Evolutionary conservation across 2,329 filamentous ascomycete species (phyloP).

Genomic region (Colletotrichum paranaense): DNA sequence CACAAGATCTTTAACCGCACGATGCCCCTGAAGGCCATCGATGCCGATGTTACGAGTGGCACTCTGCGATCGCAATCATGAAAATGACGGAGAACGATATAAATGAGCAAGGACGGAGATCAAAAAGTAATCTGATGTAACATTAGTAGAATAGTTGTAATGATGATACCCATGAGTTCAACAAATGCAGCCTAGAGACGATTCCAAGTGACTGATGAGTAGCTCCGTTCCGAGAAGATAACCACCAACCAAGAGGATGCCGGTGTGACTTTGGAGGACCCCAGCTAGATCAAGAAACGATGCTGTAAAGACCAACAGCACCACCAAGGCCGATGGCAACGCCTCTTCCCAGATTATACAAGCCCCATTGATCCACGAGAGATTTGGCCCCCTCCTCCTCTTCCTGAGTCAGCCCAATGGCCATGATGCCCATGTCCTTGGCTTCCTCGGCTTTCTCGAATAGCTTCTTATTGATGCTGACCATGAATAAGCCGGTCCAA

Average conservation of each 20-base stretch:
- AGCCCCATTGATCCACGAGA: slow-evolving; percentile 66
- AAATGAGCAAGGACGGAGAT: neutral
- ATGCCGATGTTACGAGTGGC: slow-evolving; percentile 47
- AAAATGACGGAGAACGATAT: neutral
- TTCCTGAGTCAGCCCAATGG: slow-evolving; percentile 49
- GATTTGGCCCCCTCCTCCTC: slow-evolving; percentile 59
- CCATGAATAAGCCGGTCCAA: slow-evolving; percentile 61
- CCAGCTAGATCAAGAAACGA: slow-evolving; percentile 32
- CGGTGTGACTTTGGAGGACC: neutral
- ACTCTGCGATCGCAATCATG: slow-evolving; percentile 14
- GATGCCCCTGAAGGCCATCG: slow-evolving; percentile 48
- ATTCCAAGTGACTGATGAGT: neutral
- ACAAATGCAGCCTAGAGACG: neutral
- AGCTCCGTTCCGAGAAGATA: neutral
- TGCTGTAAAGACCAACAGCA: slow-evolving; percentile 44
- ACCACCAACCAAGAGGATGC: neutral
- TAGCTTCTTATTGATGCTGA: slow-evolving; percentile 60
- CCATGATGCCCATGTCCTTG: slow-evolving; percentile 47
- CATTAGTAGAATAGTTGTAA: slow-evolving; percentile 31
- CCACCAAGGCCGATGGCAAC: slow-evolving; percentile 42
- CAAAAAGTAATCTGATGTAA: slow-evolving; percentile 23
- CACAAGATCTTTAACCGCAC: slow-evolving; percentile 66
- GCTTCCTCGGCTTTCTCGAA: slow-evolving; percentile 54
- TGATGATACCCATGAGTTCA: slow-evolving; percentile 31
- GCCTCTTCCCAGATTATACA: slow-evolving; percentile 60